A percentile compares a stretch with the other conserved stretches of the same genome.
phyloP scores from a whole-genome alignment of 495 filamentous ascomycete genomes.

The Xylaria venustula region DNA sequence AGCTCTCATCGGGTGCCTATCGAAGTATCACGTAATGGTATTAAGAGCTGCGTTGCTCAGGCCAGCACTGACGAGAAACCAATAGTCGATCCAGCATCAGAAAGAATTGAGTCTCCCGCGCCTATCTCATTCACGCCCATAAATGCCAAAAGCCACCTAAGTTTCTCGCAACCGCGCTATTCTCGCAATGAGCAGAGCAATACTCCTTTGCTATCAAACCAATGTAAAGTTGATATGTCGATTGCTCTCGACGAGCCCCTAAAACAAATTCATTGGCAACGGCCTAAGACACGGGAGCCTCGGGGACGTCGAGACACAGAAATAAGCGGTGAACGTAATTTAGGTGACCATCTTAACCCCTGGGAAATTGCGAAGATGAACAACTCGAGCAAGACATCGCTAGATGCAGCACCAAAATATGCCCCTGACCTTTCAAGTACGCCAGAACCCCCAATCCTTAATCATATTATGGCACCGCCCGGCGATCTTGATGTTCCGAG shows the following conservation, averaged over 20 bases:
- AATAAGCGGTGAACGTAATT: slow-evolving; percentile 14
- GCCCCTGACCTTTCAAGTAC: slow-evolving; percentile 11
- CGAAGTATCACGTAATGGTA: not conserved
- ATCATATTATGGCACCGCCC: slow-evolving; percentile 24
- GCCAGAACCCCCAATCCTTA: slow-evolving; percentile 28
- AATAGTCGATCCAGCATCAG: not conserved
- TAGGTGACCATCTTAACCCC: slow-evolving; percentile 47
- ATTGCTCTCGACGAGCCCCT: slow-evolving; percentile 27
- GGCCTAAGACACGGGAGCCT: not conserved
- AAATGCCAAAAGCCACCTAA: not conserved
- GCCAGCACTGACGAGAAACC: not conserved
- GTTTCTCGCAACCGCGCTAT: not conserved
- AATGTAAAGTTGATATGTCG: slow-evolving; percentile 40
- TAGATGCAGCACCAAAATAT: not conserved
- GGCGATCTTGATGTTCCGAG: slow-evolving; percentile 27
- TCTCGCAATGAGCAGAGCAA: not conserved
- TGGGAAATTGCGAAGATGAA: slow-evolving; percentile 62
- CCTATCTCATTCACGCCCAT: slow-evolving; percentile 9
- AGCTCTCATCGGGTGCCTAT: not conserved
- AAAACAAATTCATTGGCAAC: slow-evolving; percentile 15
- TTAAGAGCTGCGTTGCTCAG: not conserved
- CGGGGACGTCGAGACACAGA: slow-evolving; percentile 9
- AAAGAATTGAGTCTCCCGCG: not conserved
- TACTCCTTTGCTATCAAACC: slow-evolving; percentile 14
- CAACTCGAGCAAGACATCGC: slow-evolving; percentile 1